phyloP scores from a whole-genome alignment of 805 yeast species.

The Metschnikowia arizonensis region DNA sequence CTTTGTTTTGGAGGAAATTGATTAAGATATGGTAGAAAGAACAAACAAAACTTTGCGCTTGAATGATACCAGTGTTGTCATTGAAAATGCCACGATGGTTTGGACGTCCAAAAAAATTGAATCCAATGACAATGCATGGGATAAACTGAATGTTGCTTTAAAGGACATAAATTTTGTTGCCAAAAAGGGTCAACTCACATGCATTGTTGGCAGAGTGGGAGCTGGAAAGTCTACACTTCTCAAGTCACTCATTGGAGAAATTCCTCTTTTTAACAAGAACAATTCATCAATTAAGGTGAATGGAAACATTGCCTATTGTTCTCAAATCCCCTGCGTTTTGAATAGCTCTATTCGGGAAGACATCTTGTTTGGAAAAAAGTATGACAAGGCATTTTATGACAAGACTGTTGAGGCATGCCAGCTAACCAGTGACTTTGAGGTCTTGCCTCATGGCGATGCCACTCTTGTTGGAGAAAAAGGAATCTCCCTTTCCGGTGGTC shows the following conservation, averaged over 20 bases:
- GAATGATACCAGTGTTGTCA: constrained; percentile 33
- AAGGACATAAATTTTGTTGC: constrained; percentile 47
- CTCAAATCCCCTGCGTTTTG: constrained; percentile 56
- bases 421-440: constrained; percentile 42
- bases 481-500: constrained; percentile 59
- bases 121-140: constrained; percentile 23
- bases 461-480: constrained; percentile 61
- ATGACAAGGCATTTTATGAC: constrained; percentile 38
- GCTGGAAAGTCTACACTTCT: constrained; percentile 62
- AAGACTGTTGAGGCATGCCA: constrained; percentile 48
- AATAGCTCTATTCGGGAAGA: constrained; percentile 49
- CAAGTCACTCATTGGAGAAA: constrained; percentile 51
- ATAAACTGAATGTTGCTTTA: constrained; percentile 45
- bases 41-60: constrained; percentile 15
- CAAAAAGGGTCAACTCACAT: constrained; percentile 49
- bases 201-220: constrained; percentile 67
- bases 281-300: constrained; percentile 16
- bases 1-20: constrained; percentile 33
- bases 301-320: constrained; percentile 56
- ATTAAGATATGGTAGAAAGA: constrained; percentile 22
- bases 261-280: constrained; percentile 20
- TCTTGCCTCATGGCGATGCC: constrained; percentile 50
- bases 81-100: constrained; percentile 49
- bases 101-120: constrained; percentile 37
- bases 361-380: constrained; percentile 47